phyloP scores from a whole-genome alignment of 2,329 filamentous ascomycete species.

The Dactylellina haptotyla region DNA sequence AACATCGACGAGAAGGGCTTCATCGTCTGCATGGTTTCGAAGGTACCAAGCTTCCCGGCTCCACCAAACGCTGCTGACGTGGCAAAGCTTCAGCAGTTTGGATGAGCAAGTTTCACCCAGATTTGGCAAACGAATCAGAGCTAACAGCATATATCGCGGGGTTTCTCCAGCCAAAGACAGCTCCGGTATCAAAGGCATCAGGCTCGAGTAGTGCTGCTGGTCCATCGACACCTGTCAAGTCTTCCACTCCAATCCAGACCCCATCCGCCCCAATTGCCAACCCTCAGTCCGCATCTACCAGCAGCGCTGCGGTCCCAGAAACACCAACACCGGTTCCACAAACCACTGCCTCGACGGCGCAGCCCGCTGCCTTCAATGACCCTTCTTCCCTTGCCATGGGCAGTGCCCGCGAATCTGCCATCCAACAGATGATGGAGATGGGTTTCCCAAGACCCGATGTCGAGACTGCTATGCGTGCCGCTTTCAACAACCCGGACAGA shows the following conservation, averaged over 20 bases:
- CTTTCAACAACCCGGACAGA: slow-evolving; percentile 95
- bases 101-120: slow-evolving; percentile 28
- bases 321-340: slow-evolving; percentile 68
- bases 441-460: slow-evolving; percentile 90
- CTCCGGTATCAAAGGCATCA: slow-evolving; percentile 66
- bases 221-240: slow-evolving; percentile 72
- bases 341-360: slow-evolving; percentile 63
- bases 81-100: slow-evolving; percentile 22
- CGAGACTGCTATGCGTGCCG: slow-evolving; percentile 92
- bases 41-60: slow-evolving; percentile 69
- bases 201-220: slow-evolving; percentile 71
- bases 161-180: slow-evolving; percentile 74
- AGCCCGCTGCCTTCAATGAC: slow-evolving; percentile 71
- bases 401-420: slow-evolving; percentile 79
- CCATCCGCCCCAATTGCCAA: slow-evolving; percentile 66
- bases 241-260: slow-evolving; percentile 66
- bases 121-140: slow-evolving; percentile 39
- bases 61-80: slow-evolving; percentile 9
- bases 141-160: slow-evolving; percentile 55
- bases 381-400: slow-evolving; percentile 88
- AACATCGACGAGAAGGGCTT: slow-evolving; percentile 99
- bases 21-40: slow-evolving; percentile 97
- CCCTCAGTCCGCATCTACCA: slow-evolving; percentile 61
- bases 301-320: slow-evolving; percentile 64
- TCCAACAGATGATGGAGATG: slow-evolving; percentile 96